Percentiles rank a stretch among this genome's conserved stretches.
These are phyloP conservation scores for Melocanna baccifera DNA, from an alignment of 176 grass and related monocot genomes.

Conservation along the genomic window DNA sequence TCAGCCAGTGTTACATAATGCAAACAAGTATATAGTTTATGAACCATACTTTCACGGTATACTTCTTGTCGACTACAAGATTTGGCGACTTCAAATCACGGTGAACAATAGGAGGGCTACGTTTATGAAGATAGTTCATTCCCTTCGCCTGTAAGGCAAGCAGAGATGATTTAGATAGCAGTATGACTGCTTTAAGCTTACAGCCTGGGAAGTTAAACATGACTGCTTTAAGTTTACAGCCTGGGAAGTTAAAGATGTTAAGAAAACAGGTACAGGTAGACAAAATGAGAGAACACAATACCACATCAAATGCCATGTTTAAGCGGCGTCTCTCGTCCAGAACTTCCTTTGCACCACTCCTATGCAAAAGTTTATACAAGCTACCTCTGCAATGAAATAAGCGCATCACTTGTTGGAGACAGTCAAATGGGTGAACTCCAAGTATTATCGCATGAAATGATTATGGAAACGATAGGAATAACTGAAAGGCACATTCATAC, in stretches of 20 bases:
- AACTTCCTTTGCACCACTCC: conserved; percentile 70
- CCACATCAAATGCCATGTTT: conserved; percentile 98
- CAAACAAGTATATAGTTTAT: too few species aligned
- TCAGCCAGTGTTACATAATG: neutral
- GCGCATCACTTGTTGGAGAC: neutral
- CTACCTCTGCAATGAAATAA: conserved; percentile 72
- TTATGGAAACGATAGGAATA: neutral
- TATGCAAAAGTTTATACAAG: conserved; percentile 88
- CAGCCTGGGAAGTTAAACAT: neutral
- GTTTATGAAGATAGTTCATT: too few species aligned
- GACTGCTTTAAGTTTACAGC: neutral
- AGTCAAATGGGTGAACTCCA: neutral
- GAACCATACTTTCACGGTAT: too few species aligned
- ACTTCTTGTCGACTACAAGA: too few species aligned
- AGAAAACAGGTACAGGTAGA: neutral
- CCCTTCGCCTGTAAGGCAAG: too few species aligned
- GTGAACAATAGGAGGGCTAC: too few species aligned
- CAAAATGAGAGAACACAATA: conserved; percentile 30
- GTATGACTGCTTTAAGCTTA: neutral
- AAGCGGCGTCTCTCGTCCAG: conserved; percentile 91
- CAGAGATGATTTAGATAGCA: too few species aligned
- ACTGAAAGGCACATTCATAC: conserved; percentile 38
- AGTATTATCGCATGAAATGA: neutral
- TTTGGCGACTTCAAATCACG: too few species aligned
- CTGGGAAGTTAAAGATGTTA: neutral